Conservation (phyloP, 2,329 filamentous ascomycete genomes). For the Xylaria sp. region DNA sequence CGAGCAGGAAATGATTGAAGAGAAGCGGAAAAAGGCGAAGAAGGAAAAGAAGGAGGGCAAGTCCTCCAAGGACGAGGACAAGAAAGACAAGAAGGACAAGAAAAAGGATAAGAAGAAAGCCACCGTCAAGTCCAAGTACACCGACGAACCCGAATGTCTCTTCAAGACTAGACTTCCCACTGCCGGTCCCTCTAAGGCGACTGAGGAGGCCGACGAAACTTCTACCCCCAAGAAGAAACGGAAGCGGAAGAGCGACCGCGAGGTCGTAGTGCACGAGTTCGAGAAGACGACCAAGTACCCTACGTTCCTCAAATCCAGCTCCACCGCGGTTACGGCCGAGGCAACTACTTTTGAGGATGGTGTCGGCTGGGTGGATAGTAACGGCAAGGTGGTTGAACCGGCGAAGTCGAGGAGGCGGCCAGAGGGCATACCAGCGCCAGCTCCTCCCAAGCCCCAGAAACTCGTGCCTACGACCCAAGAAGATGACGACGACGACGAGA, state of each 20-base stretch:
- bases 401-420: slow-evolving; percentile 54
- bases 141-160: slow-evolving; percentile 80
- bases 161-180: slow-evolving; percentile 82
- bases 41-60: slow-evolving; percentile 57
- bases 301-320: slow-evolving; percentile 75
- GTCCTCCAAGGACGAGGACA: slow-evolving; percentile 47
- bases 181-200: slow-evolving; percentile 55
- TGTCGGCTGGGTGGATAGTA: slow-evolving; percentile 86
- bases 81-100: slow-evolving; percentile 61
- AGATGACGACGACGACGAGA: slow-evolving; percentile 51
- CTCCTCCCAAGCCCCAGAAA: slow-evolving; percentile 32
- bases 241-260: slow-evolving; percentile 66
- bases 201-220: slow-evolving; percentile 54
- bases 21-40: slow-evolving; percentile 58
- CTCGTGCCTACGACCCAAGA: slow-evolving; percentile 26
- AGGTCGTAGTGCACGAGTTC: slow-evolving; percentile 87
- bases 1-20: slow-evolving; percentile 59
- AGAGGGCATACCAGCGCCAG: slow-evolving; percentile 43
- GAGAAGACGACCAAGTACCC: slow-evolving; percentile 84
- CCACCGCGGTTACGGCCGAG: slow-evolving; percentile 55
- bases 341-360: slow-evolving; percentile 79
- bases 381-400: slow-evolving; percentile 78
- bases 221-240: slow-evolving; percentile 67
- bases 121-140: slow-evolving; percentile 78
- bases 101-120: slow-evolving; percentile 65